Evolutionary conservation across 2,329 filamentous ascomycete genomes (phyloP), one percentile per base, ranked within the genome.

Genomic region (Colletotrichum chlorophyti): DNA sequence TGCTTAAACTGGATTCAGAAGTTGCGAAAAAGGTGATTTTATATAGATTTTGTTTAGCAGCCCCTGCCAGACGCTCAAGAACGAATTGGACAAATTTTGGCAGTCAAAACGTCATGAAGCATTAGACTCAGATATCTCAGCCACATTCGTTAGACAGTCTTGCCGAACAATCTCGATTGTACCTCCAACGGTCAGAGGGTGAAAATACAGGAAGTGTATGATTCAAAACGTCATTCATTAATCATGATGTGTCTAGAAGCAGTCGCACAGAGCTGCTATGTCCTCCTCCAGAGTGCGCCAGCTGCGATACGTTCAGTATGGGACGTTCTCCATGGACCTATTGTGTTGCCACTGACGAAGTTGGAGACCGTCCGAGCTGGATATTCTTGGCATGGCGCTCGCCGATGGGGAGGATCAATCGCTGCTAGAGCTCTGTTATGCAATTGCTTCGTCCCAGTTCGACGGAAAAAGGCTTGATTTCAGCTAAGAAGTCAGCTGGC

Each of bases 341-440:
- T 19, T 12, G 38, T 17, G 32, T n/a, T 55, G 51, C 57, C 57
- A 43, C 57, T 57, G 51, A 59, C 57, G 57, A 42, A 24, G 43
- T 26, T 15, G 38, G 40, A 11, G 37, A 55, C 24, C 37, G 12
- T 43, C 24, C 6, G 11, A 38, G 38, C 38, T 23, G 31, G 27
- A 23, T 45, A 27, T 14, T 49, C 57, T 57, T 60, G 51, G 51
- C 51, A 45, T 49, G 51, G 57, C 45, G 43, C 31, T 27, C 10
- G 15, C n/a, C 23, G 29, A 37, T 34, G 43, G 19, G 45, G 14
- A 23, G 23, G 34, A 15, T 29, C 24, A 19, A 27, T 38, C 23
- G 45, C 23, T 21, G 23, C 23, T 27, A 17, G 23, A 9, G 45
- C n/a, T n/a, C n/a, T n/a, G n/a, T n/a, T n/a, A n/a, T n/a, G n/a